Percentiles rank a stretch among this genome's conserved stretches.
phyloP scores from a whole-genome alignment of 768 basidiomycete species.

The Mycena venus region DNA sequence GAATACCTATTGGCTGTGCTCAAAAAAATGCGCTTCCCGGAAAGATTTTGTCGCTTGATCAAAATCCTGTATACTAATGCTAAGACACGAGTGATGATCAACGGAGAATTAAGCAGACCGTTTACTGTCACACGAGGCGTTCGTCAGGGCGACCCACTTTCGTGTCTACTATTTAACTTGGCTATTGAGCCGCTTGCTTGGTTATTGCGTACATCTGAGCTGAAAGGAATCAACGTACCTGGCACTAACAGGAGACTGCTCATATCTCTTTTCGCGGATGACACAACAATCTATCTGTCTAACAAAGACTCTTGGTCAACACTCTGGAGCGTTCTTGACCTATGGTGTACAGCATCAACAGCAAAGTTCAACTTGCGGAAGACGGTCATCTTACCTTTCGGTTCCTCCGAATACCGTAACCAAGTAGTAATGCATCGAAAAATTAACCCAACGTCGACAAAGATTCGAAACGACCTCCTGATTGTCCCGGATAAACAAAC shows the following conservation, averaged over 20 bases:
- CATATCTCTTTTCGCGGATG: not conserved
- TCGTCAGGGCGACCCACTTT: not conserved
- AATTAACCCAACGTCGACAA: too few species aligned
- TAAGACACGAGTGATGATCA: not conserved
- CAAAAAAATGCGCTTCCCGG: slow-evolving; percentile 23
- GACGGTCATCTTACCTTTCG: not conserved
- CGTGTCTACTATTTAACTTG: not conserved
- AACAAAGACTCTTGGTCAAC: not conserved
- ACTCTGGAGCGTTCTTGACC: not conserved
- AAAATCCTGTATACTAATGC: too few species aligned
- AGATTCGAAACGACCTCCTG: not conserved
- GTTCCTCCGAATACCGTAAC: too few species aligned
- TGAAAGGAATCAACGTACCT: slow-evolving; percentile 32
- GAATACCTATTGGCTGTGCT: not conserved
- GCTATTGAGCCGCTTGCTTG: too few species aligned
- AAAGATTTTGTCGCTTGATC: not conserved
- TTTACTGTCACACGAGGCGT: slow-evolving; percentile 5
- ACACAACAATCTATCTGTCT: not conserved
- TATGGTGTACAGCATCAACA: not conserved
- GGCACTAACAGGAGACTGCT: not conserved
- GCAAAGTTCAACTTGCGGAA: not conserved
- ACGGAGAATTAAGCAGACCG: not conserved
- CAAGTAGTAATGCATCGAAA: too few species aligned
- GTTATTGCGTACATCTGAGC: slow-evolving; percentile 18
- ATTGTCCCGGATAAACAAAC: not conserved